phyloP scores from a whole-genome alignment of 2,329 filamentous ascomycete genomes.

The Colletotrichum kahawae region DNA sequence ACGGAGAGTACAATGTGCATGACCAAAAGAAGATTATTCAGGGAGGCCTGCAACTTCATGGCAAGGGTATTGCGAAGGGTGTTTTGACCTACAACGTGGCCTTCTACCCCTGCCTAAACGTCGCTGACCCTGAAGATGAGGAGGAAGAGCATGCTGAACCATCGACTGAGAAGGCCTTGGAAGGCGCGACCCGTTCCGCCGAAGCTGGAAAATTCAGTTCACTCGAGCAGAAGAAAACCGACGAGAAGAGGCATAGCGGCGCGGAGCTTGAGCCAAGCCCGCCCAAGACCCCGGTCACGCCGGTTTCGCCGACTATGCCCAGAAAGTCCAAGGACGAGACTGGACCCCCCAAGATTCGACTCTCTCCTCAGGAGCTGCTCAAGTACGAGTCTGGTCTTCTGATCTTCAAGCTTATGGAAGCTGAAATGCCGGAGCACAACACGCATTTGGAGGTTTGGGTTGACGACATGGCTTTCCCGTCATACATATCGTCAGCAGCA shows the following conservation, averaged over 20 bases:
- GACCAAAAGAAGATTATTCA: slow-evolving; percentile 74
- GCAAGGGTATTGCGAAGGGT: slow-evolving; percentile 78
- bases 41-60: slow-evolving; percentile 75
- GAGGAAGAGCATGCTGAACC: slow-evolving; percentile 60
- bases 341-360: slow-evolving; percentile 74
- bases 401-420: slow-evolving; percentile 93
- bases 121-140: slow-evolving; percentile 89
- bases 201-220: slow-evolving; percentile 51
- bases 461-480: slow-evolving; percentile 92
- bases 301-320: slow-evolving; percentile 50
- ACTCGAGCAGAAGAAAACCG: slow-evolving; percentile 33
- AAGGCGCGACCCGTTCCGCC: slow-evolving; percentile 23
- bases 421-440: slow-evolving; percentile 77
- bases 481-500: slow-evolving; percentile 82
- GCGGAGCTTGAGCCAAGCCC: slow-evolving; percentile 28
- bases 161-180: slow-evolving; percentile 39
- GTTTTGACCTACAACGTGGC: slow-evolving; percentile 80
- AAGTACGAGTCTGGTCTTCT: slow-evolving; percentile 90
- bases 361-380: slow-evolving; percentile 80
- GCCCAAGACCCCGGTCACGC: slow-evolving; percentile 48
- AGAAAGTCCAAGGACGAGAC: slow-evolving; percentile 56
- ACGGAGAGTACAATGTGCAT: slow-evolving; percentile 80
- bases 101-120: slow-evolving; percentile 89
- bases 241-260: slow-evolving; percentile 27
- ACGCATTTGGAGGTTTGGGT: slow-evolving; percentile 87